A percentile compares a stretch with the other conserved stretches of the same genome.
These are phyloP conservation scores for Coelastrella sp. DNA, from an alignment of 139 green algal species.

Conservation along the genomic window DNA sequence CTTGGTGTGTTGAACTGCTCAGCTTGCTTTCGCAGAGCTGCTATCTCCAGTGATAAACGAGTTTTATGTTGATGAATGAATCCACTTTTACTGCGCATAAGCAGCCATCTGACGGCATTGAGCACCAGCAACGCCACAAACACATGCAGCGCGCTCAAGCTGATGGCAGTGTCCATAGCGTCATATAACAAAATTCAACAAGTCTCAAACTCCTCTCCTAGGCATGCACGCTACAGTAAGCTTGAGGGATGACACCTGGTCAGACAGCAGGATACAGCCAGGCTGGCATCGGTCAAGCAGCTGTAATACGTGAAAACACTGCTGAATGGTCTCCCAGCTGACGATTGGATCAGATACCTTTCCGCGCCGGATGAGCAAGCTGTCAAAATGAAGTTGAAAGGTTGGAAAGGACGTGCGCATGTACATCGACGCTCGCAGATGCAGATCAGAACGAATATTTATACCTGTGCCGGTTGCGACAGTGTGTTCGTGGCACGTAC, in stretches of 20 bases:
- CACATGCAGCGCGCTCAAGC: neutral
- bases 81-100: slow-evolving; percentile 35
- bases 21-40: slow-evolving; percentile 40
- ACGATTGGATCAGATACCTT: too few relatives aligned
- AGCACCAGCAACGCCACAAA: slow-evolving; percentile 41
- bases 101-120: slow-evolving; percentile 38
- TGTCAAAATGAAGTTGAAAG: too few relatives aligned
- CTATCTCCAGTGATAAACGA: slow-evolving; percentile 12
- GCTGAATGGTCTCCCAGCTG: too few relatives aligned
- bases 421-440: too few relatives aligned
- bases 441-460: too few relatives aligned
- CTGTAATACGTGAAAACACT: neutral
- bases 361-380: too few relatives aligned
- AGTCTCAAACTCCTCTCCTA: neutral
- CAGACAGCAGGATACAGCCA: neutral
- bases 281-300: neutral
- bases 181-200: neutral
- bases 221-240: too few relatives aligned
- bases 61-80: slow-evolving; percentile 43
- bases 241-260: neutral
- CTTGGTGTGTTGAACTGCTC: slow-evolving; percentile 50
- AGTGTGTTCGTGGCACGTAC: too few relatives aligned
- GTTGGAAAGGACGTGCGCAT: too few relatives aligned
- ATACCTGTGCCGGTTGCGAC: too few relatives aligned
- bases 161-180: neutral